Evolutionary conservation across 495 filamentous ascomycete genomes (phyloP), one percentile per base, ranked within the genome.

Genomic region (Venustampulla echinocandica): DNA sequence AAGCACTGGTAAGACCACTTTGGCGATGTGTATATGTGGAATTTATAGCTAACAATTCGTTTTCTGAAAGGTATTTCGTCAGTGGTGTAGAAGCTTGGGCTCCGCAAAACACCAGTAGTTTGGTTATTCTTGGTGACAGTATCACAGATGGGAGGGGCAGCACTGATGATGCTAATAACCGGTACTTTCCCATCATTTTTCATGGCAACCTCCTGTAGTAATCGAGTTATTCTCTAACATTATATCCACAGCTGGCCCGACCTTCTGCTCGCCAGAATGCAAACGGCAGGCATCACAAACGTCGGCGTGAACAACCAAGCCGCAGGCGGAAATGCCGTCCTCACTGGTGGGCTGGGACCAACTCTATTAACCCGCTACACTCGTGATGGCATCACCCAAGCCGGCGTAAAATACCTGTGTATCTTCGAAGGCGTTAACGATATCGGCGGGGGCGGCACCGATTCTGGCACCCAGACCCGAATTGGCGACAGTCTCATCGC

Each of bases 351-450:
- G 2, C 65, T 79, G 0, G 83, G 83, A 6, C 81, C 82, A 2
- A 75, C 72, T 18, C 69, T 80, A 1, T 55, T 83, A 28, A 64
- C 63, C 36, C 75, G 83, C 0, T 68, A 84, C 50, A 77, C 83
- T 55, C 69, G 82, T 11, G 83, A 87, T 56, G 69, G 79, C 3
- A 61, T 87, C 11, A 55, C 68, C 0, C 71, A 75, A 7, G 64
- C 72, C 1, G 74, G 74, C 7, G 71, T 80, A 5, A 66, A 67
- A 50, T 84, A 79, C 54, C 76, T 72, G 23, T 71, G 87, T 63
- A 70, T 87, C 25, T 87, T 87, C 61, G 75, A 82, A 61, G 83
- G 82, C 15, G 80, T 86, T 17, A 88, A 87, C 59, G 84, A 87
- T 58, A 73, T 49, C 37, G 80, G 81, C 23, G 61, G 61, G 4